Percentiles rank a stretch among this genome's conserved stretches.
Conservation (phyloP, 371 early-diverging fungal genomes). For the Saksenaea oblongispora region DNA sequence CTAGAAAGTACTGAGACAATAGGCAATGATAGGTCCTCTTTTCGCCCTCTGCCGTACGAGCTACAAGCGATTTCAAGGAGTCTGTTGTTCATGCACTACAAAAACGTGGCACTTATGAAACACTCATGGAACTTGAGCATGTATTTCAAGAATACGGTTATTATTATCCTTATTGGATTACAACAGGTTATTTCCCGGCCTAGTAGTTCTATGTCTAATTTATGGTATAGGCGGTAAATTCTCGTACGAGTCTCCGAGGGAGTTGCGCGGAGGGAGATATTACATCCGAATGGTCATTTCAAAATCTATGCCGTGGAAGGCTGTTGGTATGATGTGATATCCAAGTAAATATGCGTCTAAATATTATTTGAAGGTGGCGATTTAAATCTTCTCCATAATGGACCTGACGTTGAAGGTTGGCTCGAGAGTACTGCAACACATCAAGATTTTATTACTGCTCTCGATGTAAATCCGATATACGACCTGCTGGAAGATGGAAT, state of each 20-base stretch:
- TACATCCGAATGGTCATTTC: not conserved
- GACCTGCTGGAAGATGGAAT: not conserved
- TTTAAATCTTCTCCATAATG: not conserved
- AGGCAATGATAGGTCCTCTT: not conserved
- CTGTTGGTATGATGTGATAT: not conserved
- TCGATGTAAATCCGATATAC: not conserved
- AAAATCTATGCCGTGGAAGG: not conserved
- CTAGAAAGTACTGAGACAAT: not conserved
- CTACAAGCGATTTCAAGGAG: not conserved
- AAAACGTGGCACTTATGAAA: not conserved
- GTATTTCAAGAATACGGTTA: not conserved
- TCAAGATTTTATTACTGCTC: not conserved
- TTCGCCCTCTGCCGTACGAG: not conserved
- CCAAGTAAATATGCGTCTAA: not conserved
- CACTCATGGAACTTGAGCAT: not conserved
- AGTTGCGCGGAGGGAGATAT: not conserved
- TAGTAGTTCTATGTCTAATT: not conserved
- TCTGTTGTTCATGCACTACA: not conserved
- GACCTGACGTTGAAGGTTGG: not conserved
- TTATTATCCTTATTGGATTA: not conserved
- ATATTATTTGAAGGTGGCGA: not conserved
- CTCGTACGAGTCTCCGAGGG: not conserved
- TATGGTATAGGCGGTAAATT: not conserved
- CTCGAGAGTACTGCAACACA: not conserved
- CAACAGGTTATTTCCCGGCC: not conserved